A percentile compares a stretch with the other conserved stretches of the same genome.
phyloP scores from a whole-genome alignment of 148 eudicot species.

The Chenopodium berlandieri region DNA sequence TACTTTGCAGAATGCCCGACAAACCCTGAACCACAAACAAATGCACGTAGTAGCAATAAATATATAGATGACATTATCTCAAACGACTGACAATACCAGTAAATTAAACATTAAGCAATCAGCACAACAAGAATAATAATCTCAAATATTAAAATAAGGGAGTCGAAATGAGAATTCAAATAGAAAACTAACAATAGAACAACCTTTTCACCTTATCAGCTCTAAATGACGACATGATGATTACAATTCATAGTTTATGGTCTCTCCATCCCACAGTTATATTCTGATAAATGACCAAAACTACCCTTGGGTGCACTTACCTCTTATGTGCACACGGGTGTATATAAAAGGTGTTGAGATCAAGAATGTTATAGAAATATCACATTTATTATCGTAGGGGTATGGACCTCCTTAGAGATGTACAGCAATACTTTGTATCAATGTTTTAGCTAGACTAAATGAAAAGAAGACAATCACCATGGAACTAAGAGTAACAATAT shows the following conservation, averaged over 20 bases:
- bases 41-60: not conserved
- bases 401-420: not conserved
- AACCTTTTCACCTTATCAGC: too few species aligned
- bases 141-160: not conserved
- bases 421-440: not conserved
- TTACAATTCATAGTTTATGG: not conserved
- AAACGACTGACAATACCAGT: not conserved
- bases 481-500: not conserved
- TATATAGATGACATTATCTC: not conserved
- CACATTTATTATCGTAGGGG: not conserved
- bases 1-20: conserved; percentile 29
- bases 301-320: too few species aligned
- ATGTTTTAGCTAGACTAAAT: not conserved
- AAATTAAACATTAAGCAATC: not conserved
- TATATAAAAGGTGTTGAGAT: too few species aligned
- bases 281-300: too few species aligned
- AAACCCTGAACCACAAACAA: conserved; percentile 46
- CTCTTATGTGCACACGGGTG: too few species aligned
- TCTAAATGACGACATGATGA: too few species aligned
- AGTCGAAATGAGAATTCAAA: not conserved
- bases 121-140: not conserved
- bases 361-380: too few species aligned
- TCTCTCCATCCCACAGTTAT: not conserved
- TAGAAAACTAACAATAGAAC: too few species aligned
- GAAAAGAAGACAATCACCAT: not conserved